Percentiles rank a stretch among this genome's conserved stretches.
phyloP scores from a whole-genome alignment of 495 filamentous ascomycete species.

The Penicillium desertorum region DNA sequence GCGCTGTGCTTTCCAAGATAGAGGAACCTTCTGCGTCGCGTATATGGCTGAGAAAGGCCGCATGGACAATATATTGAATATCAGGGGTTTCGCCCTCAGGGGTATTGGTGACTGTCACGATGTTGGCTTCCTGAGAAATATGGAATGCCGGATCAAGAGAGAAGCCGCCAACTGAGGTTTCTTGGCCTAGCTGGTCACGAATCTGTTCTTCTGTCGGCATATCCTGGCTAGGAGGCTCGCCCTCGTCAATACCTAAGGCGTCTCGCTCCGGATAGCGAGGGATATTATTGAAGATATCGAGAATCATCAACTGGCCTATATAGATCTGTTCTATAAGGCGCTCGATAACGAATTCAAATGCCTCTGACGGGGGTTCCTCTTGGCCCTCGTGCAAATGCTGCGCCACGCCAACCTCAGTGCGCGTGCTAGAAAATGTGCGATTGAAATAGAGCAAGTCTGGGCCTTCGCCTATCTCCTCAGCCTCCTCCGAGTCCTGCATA shows the following conservation, averaged over 20 bases:
- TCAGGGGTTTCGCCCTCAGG: conserved; percentile 12
- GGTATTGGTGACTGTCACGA: conserved; percentile 18
- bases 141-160: too few species aligned
- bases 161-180: too few species aligned
- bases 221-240: conserved; percentile 4
- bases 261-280: conserved; percentile 1
- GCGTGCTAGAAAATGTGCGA: conserved; percentile 16
- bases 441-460: conserved; percentile 21
- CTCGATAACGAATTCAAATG: conserved; percentile 15
- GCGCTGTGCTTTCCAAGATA: conserved; percentile 16
- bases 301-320: conserved; percentile 13
- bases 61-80: conserved; percentile 21
- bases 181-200: too few species aligned
- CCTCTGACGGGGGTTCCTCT: conserved; percentile 1
- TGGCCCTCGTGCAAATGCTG: not conserved
- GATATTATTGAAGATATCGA: conserved; percentile 7
- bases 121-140: conserved; percentile 3
- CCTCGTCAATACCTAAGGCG: conserved; percentile 18
- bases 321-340: conserved; percentile 8
- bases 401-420: conserved; percentile 3
- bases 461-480: conserved; percentile 9
- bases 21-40: conserved; percentile 2
- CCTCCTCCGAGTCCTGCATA: conserved; percentile 4
- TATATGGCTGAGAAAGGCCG: conserved; percentile 18
- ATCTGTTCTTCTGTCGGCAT: not conserved